phyloP scores from a whole-genome alignment of 768 basidiomycete genomes.

The Tephrocybe sp. region DNA sequence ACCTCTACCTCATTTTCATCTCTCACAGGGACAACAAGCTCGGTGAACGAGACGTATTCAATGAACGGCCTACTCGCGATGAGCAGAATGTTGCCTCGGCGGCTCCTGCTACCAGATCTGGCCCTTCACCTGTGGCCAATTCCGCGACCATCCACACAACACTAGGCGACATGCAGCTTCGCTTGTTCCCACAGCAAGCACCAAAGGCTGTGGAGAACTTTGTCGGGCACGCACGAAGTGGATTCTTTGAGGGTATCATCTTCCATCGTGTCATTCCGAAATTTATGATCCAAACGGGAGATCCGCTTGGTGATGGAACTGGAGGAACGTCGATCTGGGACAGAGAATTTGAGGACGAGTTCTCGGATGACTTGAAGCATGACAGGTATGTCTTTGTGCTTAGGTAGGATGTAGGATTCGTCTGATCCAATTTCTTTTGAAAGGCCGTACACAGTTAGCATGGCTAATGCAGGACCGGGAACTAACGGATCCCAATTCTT shows the following conservation, averaged over 20 bases:
- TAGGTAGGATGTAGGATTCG: not conserved
- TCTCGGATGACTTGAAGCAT: constrained; percentile 84
- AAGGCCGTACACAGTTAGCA: constrained; percentile 93
- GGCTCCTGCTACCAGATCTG: constrained; percentile 44
- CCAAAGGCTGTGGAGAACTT: constrained; percentile 99
- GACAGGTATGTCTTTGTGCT: constrained; percentile 60
- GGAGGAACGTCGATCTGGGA: constrained; percentile 93
- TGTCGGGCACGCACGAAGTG: constrained; percentile 84
- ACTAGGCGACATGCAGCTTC: constrained; percentile 88
- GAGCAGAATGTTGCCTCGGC: constrained; percentile 86
- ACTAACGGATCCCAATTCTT: constrained; percentile 99
- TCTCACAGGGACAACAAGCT: constrained; percentile 73
- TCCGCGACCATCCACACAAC: constrained; percentile 93
- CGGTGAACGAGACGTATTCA: constrained; percentile 95
- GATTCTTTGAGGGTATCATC: constrained; percentile 90
- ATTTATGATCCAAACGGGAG: constrained; percentile 98
- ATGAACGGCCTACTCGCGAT: constrained; percentile 95
- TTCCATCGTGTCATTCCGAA: constrained; percentile 99
- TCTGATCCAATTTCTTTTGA: not conserved
- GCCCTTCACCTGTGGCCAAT: constrained; percentile 73
- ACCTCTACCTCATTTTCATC: not conserved
- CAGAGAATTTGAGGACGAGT: constrained; percentile 90
- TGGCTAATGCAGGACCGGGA: constrained; percentile 88
- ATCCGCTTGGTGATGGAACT: constrained; percentile 93
- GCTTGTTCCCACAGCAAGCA: constrained; percentile 86